Evolutionary conservation across 2,329 filamentous ascomycete species (phyloP), one percentile per base, ranked within the genome.

Genomic region (Botrytis medusae): DNA sequence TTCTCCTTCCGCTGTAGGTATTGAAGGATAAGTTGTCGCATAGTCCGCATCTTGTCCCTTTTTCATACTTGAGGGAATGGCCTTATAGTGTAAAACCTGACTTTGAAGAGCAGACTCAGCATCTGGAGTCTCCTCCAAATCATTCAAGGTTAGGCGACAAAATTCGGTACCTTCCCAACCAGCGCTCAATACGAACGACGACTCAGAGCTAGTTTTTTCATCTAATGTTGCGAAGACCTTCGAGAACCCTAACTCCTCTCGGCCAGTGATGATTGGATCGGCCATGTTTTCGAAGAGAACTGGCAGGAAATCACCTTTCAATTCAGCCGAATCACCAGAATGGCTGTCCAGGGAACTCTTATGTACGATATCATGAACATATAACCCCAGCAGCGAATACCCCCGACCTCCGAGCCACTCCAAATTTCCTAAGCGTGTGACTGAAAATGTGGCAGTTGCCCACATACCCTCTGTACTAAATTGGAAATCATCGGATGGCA

Each of bases 331-430:
- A 54, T 54, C 4, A 54, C 48, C 48, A 3, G 48, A 54, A n/a
- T 54, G 1, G 12, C 34, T n/a, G 1, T 4, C 18, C 2, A 46
- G 10, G 10, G 54, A 57, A 37, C 16, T n/a, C 16, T 60, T 74
- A 75, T 89, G 89, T 74, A 88, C 81, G 1, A 91, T 86, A 0
- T 87, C 88, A 74, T 91, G 89, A 16, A 91, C 85, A 77, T 88
- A 90, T 0, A 92, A 83, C 0, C 88, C 89, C 20, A 88, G 82
- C 76, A 86, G 84, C 44, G 81, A 84, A 79, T 91, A 91, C 1
- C 89, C 88, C 1, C 82, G 80, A 4, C 89, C 89, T 4, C 87
- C 88, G 0, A 91, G 84, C 89, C 89, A 91, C 54, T 86, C 83
- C 82, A 91, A 84, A 2, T 85, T 85, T 54, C 82, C 79, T 3